These are phyloP conservation scores for Backusella psychrophila DNA, from an alignment of 192 early-diverging fungal genomes.

Conservation along the genomic window DNA sequence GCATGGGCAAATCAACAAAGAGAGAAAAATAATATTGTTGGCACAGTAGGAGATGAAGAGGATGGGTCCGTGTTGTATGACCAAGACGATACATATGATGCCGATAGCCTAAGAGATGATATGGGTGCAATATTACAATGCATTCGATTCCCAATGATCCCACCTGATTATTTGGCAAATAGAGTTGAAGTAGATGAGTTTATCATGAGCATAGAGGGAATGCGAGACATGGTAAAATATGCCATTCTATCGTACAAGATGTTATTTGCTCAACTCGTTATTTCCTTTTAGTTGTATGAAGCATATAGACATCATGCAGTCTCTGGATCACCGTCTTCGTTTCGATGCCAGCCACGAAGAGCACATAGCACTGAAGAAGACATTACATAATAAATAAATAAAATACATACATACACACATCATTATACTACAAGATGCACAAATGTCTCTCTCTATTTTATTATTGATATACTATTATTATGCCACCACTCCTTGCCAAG, in stretches of 20 bases:
- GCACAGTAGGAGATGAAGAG: background rate
- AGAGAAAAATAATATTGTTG: background rate
- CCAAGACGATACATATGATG: background rate
- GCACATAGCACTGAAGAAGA: constrained; percentile 1
- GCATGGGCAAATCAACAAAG: background rate
- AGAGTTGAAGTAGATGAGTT: constrained; percentile 22
- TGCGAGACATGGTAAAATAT: constrained; percentile 33
- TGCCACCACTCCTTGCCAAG: constrained; percentile 54
- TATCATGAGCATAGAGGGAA: constrained; percentile 31
- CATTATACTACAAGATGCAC: background rate
- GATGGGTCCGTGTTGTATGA: background rate
- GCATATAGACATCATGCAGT: constrained; percentile 10
- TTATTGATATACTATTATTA: background rate
- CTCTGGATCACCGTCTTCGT: background rate
- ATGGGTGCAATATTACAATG: constrained; percentile 25
- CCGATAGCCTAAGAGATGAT: background rate
- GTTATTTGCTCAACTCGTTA: too few species aligned
- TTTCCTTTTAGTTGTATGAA: constrained; percentile 10
- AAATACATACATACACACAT: background rate
- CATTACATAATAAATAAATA: constrained; percentile 6
- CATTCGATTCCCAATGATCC: constrained; percentile 38
- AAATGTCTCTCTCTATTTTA: background rate
- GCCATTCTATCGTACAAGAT: too few species aligned
- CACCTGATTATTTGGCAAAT: constrained; percentile 24
- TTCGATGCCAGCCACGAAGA: background rate